Evolutionary conservation across 495 filamentous ascomycete species (phyloP).

Genomic region (Penicillium arizonense): DNA sequence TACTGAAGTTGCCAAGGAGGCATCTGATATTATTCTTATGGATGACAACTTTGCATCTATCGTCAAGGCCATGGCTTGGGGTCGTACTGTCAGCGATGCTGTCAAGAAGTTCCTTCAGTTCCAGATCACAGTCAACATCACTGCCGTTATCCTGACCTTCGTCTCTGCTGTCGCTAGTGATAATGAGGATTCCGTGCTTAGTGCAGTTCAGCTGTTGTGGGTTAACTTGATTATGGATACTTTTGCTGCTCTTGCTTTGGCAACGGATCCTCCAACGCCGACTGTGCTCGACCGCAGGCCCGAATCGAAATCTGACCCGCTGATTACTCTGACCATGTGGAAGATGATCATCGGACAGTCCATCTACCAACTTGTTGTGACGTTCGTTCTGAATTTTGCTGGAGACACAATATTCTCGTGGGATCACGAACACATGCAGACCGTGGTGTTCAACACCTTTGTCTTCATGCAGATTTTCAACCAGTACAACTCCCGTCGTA

Average conservation of each 20-base stretch:
- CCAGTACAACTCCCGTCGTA: slow-evolving; percentile 70
- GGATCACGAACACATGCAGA: slow-evolving; percentile 45
- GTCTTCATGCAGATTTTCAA: slow-evolving; percentile 98
- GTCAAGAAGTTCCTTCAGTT: slow-evolving; percentile 94
- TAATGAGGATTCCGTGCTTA: slow-evolving; percentile 70
- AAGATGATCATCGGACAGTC: slow-evolving; percentile 91
- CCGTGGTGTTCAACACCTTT: slow-evolving; percentile 86
- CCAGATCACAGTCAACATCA: slow-evolving; percentile 90
- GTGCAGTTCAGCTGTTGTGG: slow-evolving; percentile 85
- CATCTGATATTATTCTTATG: slow-evolving; percentile 91
- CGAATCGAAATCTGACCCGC: slow-evolving; percentile 69
- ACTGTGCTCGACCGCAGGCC: slow-evolving; percentile 72
- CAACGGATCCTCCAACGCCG: slow-evolving; percentile 75
- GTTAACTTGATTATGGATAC: slow-evolving; percentile 95
- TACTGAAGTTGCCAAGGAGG: slow-evolving; percentile 90
- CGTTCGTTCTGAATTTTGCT: slow-evolving; percentile 73
- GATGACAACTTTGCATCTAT: slow-evolving; percentile 93
- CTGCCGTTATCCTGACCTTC: slow-evolving; percentile 80
- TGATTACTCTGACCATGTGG: slow-evolving; percentile 84
- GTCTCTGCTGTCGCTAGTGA: slow-evolving; percentile 70
- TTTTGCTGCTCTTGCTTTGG: slow-evolving; percentile 89
- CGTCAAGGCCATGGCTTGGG: slow-evolving; percentile 85
- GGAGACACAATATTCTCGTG: slow-evolving; percentile 64
- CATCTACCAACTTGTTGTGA: slow-evolving; percentile 80
- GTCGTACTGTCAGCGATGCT: slow-evolving; percentile 82